Evolutionary conservation across 2,329 filamentous ascomycete genomes (phyloP).

Genomic region (Aureobasidium sp.): DNA sequence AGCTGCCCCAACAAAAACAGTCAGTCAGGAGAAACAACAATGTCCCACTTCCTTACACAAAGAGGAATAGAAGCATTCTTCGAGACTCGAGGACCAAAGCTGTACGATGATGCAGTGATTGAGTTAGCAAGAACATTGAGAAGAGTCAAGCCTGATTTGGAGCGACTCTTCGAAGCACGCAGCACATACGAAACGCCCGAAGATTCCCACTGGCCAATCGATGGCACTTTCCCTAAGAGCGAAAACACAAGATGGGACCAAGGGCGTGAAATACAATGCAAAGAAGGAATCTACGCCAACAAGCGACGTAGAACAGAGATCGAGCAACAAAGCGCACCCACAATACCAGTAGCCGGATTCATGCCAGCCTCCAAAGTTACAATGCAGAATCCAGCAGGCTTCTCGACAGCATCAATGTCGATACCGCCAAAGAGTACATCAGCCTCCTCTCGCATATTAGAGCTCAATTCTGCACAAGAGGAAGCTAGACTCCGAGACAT

Average conservation of each 20-base stretch:
- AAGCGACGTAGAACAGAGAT: slow-evolving; percentile 7
- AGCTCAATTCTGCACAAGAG: slow-evolving; percentile 42
- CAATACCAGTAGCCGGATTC: slow-evolving; percentile 21
- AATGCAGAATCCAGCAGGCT: slow-evolving; percentile 30
- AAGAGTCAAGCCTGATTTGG: slow-evolving; percentile 64
- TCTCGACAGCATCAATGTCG: slow-evolving; percentile 33
- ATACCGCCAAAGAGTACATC: slow-evolving; percentile 39
- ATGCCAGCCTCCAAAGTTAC: slow-evolving; percentile 27
- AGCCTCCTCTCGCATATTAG: slow-evolving; percentile 41
- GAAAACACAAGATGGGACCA: slow-evolving; percentile 43
- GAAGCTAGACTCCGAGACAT: slow-evolving; percentile 31
- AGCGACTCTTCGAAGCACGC: slow-evolving; percentile 57
- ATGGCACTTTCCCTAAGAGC: slow-evolving; percentile 57
- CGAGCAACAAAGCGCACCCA: slow-evolving; percentile 6
- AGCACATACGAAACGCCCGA: slow-evolving; percentile 60
- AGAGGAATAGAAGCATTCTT: slow-evolving; percentile 58
- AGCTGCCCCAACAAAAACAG: slow-evolving; percentile 80
- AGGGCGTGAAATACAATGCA: slow-evolving; percentile 18
- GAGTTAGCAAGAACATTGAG: slow-evolving; percentile 77
- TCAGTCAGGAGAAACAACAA: slow-evolving; percentile 64
- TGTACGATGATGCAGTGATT: slow-evolving; percentile 68
- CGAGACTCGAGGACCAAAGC: slow-evolving; percentile 72
- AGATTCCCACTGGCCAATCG: slow-evolving; percentile 74
- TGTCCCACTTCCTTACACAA: slow-evolving; percentile 78
- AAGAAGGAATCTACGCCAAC: not conserved